Evolutionary conservation across 352 stramenopile species (phyloP), one percentile per base, ranked within the genome.

Genomic region (Pythium vanterpoolii): DNA sequence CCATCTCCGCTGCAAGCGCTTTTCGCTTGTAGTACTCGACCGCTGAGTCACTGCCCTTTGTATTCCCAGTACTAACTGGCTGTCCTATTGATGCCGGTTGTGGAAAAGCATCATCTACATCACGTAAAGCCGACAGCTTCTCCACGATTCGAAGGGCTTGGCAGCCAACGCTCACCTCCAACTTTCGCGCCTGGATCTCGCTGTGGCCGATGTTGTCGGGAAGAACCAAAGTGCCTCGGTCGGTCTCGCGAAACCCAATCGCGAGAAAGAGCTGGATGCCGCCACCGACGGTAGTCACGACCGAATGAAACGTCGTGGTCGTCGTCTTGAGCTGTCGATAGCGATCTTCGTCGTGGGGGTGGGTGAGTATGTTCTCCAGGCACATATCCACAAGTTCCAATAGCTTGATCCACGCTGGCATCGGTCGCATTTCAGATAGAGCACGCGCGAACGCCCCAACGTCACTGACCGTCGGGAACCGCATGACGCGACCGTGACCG

Each of bases 201-300:
- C 53, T 52, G 4, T 69, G 9, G 6, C 44, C 51, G 4, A 57
- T 34, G 1, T 83, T 74, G 0, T 50, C 28, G 4, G 73, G 66
- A 16, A 90, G 51, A 9, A 71, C n/a, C 0, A 90, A 33, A 14
- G 69, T 64, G 2, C 68, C 70, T 0, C 48, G 48, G 24, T 87
- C 67, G 0, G 71, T 86, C 36, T 87, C 75, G 13, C 74, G 73
- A 47, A 91, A 91, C 0, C 79, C 81, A 2, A 89, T 24, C 0
- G 69, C 72, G 0, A 82, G 19, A 45, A 89, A 56, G 8, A 89
- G 51, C 24, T 74, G 63, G 24, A 72, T 31, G 14, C 77, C 81
- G 14, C 78, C 76, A 31, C 59, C 45, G 0, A 73, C 60, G 18
- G 57, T 72, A 4, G 45, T 39, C 7, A 86, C 75, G 1, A 76